These are phyloP conservation scores for Blastocystis hominis DNA, from an alignment of 352 stramenopile genomes.

Conservation along the genomic window DNA sequence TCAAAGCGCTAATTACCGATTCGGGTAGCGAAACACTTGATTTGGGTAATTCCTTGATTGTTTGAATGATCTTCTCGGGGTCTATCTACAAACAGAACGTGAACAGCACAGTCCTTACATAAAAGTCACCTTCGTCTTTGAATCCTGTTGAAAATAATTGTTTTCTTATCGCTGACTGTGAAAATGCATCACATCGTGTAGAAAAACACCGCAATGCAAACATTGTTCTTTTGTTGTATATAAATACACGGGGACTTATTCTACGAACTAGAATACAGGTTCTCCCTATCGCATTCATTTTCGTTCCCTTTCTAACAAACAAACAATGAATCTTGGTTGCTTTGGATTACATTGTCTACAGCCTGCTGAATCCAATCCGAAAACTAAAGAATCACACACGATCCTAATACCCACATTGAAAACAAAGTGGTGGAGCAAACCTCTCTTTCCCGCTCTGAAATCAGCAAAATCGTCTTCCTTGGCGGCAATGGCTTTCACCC, in stretches of 20 bases:
- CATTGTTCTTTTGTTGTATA: not conserved
- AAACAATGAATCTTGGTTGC: not conserved
- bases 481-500: not conserved
- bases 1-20: not conserved
- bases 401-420: not conserved
- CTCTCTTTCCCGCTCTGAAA: slow-evolving; percentile 1
- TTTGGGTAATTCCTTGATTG: not conserved
- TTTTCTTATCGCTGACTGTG: not conserved
- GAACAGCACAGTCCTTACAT: not conserved
- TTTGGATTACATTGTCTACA: not conserved
- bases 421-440: not conserved
- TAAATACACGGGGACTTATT: not conserved
- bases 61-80: not conserved
- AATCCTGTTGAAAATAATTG: not conserved
- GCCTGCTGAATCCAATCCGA: not conserved
- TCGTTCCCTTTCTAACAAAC: not conserved
- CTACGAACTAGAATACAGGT: not conserved
- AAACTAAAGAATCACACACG: not conserved
- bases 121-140: not conserved
- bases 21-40: not conserved
- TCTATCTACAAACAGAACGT: not conserved
- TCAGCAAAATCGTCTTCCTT: slow-evolving; percentile 7
- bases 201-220: not conserved
- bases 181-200: not conserved
- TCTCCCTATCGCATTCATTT: not conserved